phyloP scores from a whole-genome alignment of 2,329 filamentous ascomycete genomes.

The Colletotrichum sp. region DNA sequence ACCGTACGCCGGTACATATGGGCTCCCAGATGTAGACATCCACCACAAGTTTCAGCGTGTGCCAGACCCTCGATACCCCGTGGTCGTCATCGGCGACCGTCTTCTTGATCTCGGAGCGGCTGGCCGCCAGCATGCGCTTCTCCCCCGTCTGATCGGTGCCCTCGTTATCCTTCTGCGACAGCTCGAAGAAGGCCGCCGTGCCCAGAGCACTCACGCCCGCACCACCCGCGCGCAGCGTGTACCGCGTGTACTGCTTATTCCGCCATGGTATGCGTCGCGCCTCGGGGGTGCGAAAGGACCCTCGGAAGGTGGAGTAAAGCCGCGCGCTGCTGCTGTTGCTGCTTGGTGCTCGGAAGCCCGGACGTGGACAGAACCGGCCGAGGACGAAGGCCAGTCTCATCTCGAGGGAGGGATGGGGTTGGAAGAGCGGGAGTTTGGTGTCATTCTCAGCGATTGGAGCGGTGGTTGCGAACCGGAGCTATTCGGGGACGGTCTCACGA shows the following conservation, averaged over 20 bases:
- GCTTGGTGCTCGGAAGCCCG: conserved; percentile 33
- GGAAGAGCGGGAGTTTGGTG: neutral
- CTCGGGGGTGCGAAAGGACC: neutral
- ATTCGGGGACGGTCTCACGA: neutral
- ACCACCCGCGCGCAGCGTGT: conserved; percentile 44
- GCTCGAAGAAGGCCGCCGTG: conserved; percentile 61
- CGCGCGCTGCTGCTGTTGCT: conserved; percentile 21
- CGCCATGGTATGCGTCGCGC: conserved; percentile 31
- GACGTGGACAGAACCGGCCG: conserved; percentile 49
- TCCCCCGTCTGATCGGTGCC: conserved; percentile 71
- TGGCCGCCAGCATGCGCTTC: conserved; percentile 84
- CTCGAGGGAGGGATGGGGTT: conserved; percentile 29
- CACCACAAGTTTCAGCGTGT: conserved; percentile 68
- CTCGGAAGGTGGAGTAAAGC: conserved; percentile 17
- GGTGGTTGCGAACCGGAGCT: neutral
- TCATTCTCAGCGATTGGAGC: conserved; percentile 23
- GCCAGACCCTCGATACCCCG: conserved; percentile 62
- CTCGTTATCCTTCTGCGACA: conserved; percentile 60
- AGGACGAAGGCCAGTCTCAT: conserved; percentile 52
- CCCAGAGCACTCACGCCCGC: conserved; percentile 49
- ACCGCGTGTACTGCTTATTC: conserved; percentile 23
- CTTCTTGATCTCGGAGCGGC: conserved; percentile 77
- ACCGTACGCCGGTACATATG: conserved; percentile 83
- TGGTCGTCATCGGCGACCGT: conserved; percentile 66
- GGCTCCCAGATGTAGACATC: conserved; percentile 84